Conservation (phyloP, 176 grass and related monocot genomes). For the Raddia guianensis region DNA sequence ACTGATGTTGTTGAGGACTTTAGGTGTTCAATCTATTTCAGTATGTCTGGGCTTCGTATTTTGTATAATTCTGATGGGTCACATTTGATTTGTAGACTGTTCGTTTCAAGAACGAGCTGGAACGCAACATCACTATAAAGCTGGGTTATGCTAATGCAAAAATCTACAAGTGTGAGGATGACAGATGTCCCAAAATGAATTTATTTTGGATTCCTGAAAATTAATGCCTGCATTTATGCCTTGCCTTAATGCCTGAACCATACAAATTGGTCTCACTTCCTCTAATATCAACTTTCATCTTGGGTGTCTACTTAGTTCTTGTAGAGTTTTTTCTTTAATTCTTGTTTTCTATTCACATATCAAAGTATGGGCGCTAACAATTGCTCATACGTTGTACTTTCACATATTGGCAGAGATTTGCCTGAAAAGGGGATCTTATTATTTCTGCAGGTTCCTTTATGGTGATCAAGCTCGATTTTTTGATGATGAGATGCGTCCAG, state of each 20-base stretch:
- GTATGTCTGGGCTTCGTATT: no score
- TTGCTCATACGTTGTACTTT: background rate
- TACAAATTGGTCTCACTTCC: background rate
- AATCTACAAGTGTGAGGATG: constrained; percentile 93
- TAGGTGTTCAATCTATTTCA: no score
- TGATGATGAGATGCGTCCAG: constrained; percentile 77
- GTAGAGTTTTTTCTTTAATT: background rate
- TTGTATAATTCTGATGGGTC: no score
- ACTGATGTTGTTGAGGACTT: no score
- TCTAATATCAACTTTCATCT: constrained; percentile 4
- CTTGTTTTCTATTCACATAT: background rate
- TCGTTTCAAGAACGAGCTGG: no score
- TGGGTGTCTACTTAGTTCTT: background rate
- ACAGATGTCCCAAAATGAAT: no score
- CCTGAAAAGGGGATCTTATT: constrained; percentile 32
- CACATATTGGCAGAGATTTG: background rate
- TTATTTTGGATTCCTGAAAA: no score
- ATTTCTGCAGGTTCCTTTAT: constrained; percentile 72
- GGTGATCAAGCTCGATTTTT: constrained; percentile 96
- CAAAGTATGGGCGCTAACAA: background rate
- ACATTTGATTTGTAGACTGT: no score
- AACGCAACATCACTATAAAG: constrained; percentile 98
- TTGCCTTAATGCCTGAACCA: no score
- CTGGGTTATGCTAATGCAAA: constrained; percentile 98
- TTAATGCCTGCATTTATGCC: no score